Percentiles rank a stretch among this genome's conserved stretches.
These are phyloP conservation scores for Mycena polygramma DNA, from an alignment of 768 basidiomycete genomes.

Conservation along the genomic window DNA sequence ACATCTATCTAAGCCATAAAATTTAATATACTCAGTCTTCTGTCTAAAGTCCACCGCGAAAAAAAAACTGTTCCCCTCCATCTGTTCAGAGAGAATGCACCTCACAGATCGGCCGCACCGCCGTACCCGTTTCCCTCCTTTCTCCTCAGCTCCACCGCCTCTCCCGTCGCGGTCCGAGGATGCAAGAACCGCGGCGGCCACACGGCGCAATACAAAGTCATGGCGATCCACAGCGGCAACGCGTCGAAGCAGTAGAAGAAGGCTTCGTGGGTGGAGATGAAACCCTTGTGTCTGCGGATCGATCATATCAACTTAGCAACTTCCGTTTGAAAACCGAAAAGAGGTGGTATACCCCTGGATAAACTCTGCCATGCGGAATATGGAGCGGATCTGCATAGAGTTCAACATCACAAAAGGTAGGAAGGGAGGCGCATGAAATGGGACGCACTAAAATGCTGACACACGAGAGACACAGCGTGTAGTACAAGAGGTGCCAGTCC, in stretches of 20 bases:
- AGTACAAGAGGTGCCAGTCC: conserved; percentile 30
- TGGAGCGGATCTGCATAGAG: conserved; percentile 20
- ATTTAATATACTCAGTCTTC: no score
- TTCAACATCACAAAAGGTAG: not conserved
- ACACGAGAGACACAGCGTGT: conserved; percentile 21
- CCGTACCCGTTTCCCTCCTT: not conserved
- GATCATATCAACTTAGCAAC: not conserved
- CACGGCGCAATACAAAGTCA: conserved; percentile 27
- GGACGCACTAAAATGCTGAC: conserved; percentile 24
- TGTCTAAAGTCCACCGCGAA: no score
- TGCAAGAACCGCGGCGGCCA: conserved; percentile 28
- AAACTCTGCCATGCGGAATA: conserved; percentile 30
- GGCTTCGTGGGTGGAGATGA: conserved; percentile 15
- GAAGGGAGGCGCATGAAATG: not conserved
- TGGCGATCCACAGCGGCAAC: conserved; percentile 29
- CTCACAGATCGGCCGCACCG: no score
- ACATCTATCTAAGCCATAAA: no score
- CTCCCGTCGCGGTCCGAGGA: not conserved
- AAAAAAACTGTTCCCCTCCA: no score
- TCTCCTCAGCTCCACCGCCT: conserved; percentile 6
- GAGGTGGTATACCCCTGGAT: not conserved
- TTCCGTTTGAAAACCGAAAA: not conserved
- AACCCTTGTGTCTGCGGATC: not conserved
- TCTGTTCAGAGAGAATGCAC: no score
- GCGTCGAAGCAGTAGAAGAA: conserved; percentile 28